A percentile compares a stretch with the other conserved stretches of the same genome.
Evolutionary conservation across 2,329 filamentous ascomycete genomes (phyloP).

Genomic region (Penicillium fuscoglaucum): DNA sequence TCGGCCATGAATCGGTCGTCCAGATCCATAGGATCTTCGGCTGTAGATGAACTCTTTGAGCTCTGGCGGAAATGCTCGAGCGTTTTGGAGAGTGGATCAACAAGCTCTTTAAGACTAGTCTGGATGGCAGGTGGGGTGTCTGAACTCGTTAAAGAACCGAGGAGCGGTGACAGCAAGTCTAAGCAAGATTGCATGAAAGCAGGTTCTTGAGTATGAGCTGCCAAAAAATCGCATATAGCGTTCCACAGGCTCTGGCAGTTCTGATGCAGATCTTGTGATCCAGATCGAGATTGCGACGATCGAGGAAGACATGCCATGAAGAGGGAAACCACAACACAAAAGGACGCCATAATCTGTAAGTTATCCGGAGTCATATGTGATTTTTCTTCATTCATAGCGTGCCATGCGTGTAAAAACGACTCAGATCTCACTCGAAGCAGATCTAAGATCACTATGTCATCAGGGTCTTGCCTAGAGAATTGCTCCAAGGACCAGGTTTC

Average conservation of each 20-base stretch:
- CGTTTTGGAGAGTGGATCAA: constrained; percentile 31
- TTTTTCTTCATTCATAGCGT: constrained; percentile 42
- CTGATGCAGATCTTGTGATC: constrained; percentile 29
- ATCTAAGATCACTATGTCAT: constrained; percentile 46
- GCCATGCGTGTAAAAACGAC: constrained; percentile 47
- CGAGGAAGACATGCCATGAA: constrained; percentile 39
- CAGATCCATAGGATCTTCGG: constrained; percentile 45
- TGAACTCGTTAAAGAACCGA: constrained; percentile 24
- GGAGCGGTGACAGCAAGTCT: constrained; percentile 37
- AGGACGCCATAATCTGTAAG: constrained; percentile 51
- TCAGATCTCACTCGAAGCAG: constrained; percentile 50
- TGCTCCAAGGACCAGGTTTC: constrained; percentile 23
- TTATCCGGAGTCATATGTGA: constrained; percentile 52
- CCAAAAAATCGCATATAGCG: constrained; percentile 37
- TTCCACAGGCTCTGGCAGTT: constrained; percentile 37
- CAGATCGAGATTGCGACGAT: constrained; percentile 28
- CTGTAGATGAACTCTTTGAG: constrained; percentile 18
- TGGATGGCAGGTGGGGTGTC: constrained; percentile 24
- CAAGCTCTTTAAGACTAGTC: constrained; percentile 28
- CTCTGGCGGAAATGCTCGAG: constrained; percentile 32
- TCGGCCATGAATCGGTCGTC: constrained; percentile 39
- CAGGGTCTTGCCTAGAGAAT: constrained; percentile 33
- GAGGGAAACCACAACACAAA: constrained; percentile 47
- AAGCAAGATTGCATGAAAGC: constrained; percentile 35
- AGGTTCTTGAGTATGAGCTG: constrained; percentile 28